A percentile compares a stretch with the other conserved stretches of the same genome.
These are phyloP conservation scores for Agastache rugosa DNA, from an alignment of 257 asterid species.

Conservation along the genomic window DNA sequence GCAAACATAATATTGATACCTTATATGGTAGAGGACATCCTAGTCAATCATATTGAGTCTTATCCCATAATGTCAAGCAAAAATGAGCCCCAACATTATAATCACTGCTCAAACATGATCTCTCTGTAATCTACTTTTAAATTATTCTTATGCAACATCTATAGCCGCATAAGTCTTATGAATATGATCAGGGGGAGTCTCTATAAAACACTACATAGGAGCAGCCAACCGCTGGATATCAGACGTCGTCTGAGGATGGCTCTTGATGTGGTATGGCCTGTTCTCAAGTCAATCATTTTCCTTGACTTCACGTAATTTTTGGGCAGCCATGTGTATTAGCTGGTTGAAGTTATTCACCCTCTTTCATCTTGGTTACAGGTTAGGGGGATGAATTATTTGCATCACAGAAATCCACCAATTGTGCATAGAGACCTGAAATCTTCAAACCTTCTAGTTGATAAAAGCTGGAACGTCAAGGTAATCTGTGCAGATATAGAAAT, in stretches of 20 bases:
- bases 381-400: conserved; percentile 85
- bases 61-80: no score
- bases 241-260: conserved; percentile 75
- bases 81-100: background rate
- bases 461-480: conserved; percentile 85
- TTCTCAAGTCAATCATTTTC: conserved; percentile 19
- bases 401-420: conserved; percentile 76
- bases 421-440: conserved; percentile 86
- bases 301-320: background rate
- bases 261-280: conserved; percentile 67
- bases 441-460: conserved; percentile 79
- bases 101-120: background rate
- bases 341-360: background rate
- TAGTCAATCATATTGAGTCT: no score
- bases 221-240: conserved; percentile 59
- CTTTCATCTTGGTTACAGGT: conserved; percentile 53
- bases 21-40: no score
- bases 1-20: no score
- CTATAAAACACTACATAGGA: conserved; percentile 64
- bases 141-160: background rate
- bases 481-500: conserved; percentile 9
- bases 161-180: background rate
- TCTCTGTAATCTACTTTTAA: background rate
- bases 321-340: background rate
- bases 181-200: conserved; percentile 75